phyloP scores from a whole-genome alignment of 257 asterid genomes.

The Nicotiana otophora region DNA sequence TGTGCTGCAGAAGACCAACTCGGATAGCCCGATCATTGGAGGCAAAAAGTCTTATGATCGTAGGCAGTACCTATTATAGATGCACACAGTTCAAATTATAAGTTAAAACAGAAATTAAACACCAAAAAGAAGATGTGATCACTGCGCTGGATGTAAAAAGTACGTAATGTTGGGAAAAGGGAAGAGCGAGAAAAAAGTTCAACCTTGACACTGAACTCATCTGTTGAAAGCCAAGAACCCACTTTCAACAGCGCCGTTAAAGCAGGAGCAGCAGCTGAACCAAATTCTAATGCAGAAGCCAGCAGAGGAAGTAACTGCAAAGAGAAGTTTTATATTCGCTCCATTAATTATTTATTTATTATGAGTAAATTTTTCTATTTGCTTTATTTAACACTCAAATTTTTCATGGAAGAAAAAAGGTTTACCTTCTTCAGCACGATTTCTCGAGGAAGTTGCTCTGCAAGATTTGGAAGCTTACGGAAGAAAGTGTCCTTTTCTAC shows the following conservation, averaged over 20 bases:
- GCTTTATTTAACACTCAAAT: background rate
- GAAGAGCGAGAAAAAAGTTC: slow-evolving; percentile 12
- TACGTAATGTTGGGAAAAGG: background rate
- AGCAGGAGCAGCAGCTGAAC: slow-evolving; percentile 99
- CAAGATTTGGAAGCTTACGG: slow-evolving; percentile 93
- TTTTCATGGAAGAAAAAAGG: background rate
- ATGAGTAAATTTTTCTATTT: background rate
- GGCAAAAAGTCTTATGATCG: slow-evolving; percentile 84
- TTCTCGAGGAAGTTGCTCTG: slow-evolving; percentile 94
- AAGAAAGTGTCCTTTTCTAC: slow-evolving; percentile 96
- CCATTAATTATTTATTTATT: background rate
- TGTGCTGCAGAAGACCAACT: slow-evolving; percentile 81
- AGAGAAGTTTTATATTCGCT: slow-evolving; percentile 10
- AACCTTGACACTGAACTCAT: slow-evolving; percentile 81
- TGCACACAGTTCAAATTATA: background rate
- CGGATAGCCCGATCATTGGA: slow-evolving; percentile 90
- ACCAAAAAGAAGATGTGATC: background rate
- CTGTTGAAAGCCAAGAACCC: slow-evolving; percentile 84
- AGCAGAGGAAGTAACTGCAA: slow-evolving; percentile 88
- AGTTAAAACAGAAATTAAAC: background rate
- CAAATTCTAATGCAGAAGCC: slow-evolving; percentile 93
- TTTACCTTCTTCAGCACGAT: slow-evolving; percentile 93
- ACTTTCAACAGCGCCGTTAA: slow-evolving; percentile 85
- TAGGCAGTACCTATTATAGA: slow-evolving; percentile 59
- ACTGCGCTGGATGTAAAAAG: background rate